Base-by-base conservation (phyloP, 371 early-diverging fungal species). In the Mortierella sp. region DNA sequence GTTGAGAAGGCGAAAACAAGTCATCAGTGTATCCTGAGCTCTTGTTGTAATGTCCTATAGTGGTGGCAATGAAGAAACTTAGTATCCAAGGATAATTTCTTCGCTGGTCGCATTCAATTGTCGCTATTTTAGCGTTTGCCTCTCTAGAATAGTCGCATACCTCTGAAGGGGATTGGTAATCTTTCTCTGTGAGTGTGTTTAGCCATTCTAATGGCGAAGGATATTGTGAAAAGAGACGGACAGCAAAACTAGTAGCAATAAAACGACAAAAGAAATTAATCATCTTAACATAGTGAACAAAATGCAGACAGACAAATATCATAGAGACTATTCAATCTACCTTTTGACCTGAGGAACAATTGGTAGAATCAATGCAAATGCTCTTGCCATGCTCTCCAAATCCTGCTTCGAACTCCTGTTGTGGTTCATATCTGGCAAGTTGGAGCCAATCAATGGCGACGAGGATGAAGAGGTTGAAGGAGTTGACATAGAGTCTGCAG, bases 311-410 rank as follows among this genome's bases (percentile, higher is more conserved):
- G 28, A 11, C 9, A 9, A 55, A 30, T 24, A 28, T 1, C 55
- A 49, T 49, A 24, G 5, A 28, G 28, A 28, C 28, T 3, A 28
- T 1, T 14, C 55, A 1, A 63, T 61, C 37, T 88, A 91, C 89
- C 92, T 89, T 79, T 88, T 87, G 10, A 94, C 84, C 83, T 96
- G 96, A 47, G 96, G 95, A 35, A 90, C 89, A 51, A 91, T 88
- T 28, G 92, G 90, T 58, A 94, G 77, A 61, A 95, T 83, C 64
- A 86, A 37, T 51, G 92, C 89, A 68, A 93, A 89, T 18, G 95
- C 93, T 62, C 84, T 80, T 60, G 91, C 90, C 68, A 92, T 81
- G 61, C 64, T 76, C 47, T 81, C 76, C 10, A 81, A 47, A 64
- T 81, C 83, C 43, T 70, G 69, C 30, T 62, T 76, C n/a, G 72